Evolutionary conservation across 192 early-diverging fungal genomes (phyloP), one percentile per base, ranked within the genome.

Genomic region (Funneliformis geosporum): DNA sequence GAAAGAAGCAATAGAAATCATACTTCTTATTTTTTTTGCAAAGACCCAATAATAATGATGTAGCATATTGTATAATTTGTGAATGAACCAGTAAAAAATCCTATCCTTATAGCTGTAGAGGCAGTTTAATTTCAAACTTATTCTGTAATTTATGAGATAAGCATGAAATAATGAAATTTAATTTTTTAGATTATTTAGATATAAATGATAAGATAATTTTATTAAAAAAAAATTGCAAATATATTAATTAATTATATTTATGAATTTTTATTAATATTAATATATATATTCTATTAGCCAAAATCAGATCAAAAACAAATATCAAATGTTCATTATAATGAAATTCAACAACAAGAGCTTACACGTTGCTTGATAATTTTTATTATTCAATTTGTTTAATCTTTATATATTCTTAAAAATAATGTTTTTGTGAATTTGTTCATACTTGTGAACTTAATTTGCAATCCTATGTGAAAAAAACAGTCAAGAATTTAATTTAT

Each of bases 361-460:
- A 5, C 9, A 11, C 8, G 42, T 43, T 5, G 5, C 8, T 43
- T 46, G n/a, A 43, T 18, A 42, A 42, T 12, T 71, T 71, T 71
- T 46, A 46, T 18, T 46, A 46, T 21, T 46, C 43, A 46, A 40
- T 23, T 18, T 71, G 23, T n/a, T n/a, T n/a, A n/a, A n/a, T n/a
- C n/a, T n/a, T n/a, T n/a, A n/a, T n/a, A n/a, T n/a, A n/a, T n/a
- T 44, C 42, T 71, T 21, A 40, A 71, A 43, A 44, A 71, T 71
- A 5, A 71, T 43, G 5, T 18, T 71, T 71, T 71, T 18, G n/a
- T 47, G n/a, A 71, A 23, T 71, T 71, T 21, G n/a, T 71, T 21
- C 18, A 46, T 71, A n/a, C 18, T 12, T 71, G 2, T 33, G 33
- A 33, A 33, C 33, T 33, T 0, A 2, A 33, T 71, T 46, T 47